A percentile compares a stretch with the other conserved stretches of the same genome.
These are phyloP conservation scores for Lasiosphaeria miniovina DNA, from an alignment of 495 filamentous ascomycete species.

Conservation along the genomic window DNA sequence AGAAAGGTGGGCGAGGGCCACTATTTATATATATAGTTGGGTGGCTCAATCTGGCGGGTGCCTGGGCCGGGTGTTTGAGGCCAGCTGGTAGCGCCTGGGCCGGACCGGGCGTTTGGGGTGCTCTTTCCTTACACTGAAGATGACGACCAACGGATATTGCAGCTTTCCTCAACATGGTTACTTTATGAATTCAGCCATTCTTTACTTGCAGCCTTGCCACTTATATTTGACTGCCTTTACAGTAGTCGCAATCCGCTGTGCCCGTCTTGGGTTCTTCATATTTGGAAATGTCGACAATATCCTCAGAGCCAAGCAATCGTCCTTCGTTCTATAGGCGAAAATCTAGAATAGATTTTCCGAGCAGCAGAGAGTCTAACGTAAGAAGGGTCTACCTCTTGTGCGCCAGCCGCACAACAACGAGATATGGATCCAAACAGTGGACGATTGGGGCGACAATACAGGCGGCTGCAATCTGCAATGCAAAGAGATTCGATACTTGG, in stretches of 20 bases:
- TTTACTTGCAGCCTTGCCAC: no score
- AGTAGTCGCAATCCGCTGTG: conserved; percentile 88
- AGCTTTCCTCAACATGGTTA: no score
- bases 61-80: no score
- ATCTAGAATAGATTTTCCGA: conserved; percentile 32
- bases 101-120: no score
- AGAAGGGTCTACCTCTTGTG: conserved; percentile 35
- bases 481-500: conserved; percentile 29
- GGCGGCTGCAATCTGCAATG: conserved; percentile 61
- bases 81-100: no score
- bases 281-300: conserved; percentile 73
- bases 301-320: conserved; percentile 27
- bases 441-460: conserved; percentile 49
- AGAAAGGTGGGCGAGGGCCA: no score
- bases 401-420: conserved; percentile 38
- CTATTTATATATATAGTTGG: no score
- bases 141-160: no score
- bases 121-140: no score
- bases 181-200: no score
- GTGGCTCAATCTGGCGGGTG: no score
- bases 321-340: conserved; percentile 39
- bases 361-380: conserved; percentile 22
- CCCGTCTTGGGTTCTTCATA: conserved; percentile 79
- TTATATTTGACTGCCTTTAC: no score
- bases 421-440: conserved; percentile 41